Conservation (phyloP, 805 yeast genomes). For the Lipomyces mesembrius region DNA sequence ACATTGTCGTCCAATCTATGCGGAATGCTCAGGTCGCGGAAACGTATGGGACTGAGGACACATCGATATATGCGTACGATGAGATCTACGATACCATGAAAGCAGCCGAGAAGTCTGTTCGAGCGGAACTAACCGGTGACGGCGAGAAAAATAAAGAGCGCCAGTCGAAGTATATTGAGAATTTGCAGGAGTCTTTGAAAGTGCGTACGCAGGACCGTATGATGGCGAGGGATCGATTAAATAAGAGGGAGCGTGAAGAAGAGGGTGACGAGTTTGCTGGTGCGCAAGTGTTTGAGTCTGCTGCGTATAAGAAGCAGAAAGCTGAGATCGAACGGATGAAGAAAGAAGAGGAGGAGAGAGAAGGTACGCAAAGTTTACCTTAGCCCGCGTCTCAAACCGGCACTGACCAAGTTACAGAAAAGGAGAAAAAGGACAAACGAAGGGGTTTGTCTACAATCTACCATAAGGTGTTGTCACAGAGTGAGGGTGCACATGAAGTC, state of each 20-base stretch:
- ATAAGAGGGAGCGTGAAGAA: conserved; percentile 48
- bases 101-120: conserved; percentile 36
- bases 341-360: conserved; percentile 35
- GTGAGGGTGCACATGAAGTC: conserved; percentile 25
- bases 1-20: conserved; percentile 22
- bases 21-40: conserved; percentile 18
- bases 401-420: conserved; percentile 4
- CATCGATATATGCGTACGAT: conserved; percentile 51
- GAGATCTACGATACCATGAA: conserved; percentile 55
- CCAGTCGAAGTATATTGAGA: conserved; percentile 49
- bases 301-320: conserved; percentile 52
- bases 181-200: conserved; percentile 52
- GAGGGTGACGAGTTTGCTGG: conserved; percentile 50
- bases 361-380: conserved; percentile 13
- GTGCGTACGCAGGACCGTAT: conserved; percentile 54
- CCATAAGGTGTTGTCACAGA: conserved; percentile 26
- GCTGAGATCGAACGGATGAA: conserved; percentile 41
- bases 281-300: conserved; percentile 55
- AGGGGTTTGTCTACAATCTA: conserved; percentile 25
- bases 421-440: conserved; percentile 13
- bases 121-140: conserved; percentile 15
- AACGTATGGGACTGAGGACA: conserved; percentile 17
- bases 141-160: conserved; percentile 1
- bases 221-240: conserved; percentile 48
- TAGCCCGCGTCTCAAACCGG: neutral